phyloP scores from a whole-genome alignment of 805 yeast species.

The Ogataea siamensis region DNA sequence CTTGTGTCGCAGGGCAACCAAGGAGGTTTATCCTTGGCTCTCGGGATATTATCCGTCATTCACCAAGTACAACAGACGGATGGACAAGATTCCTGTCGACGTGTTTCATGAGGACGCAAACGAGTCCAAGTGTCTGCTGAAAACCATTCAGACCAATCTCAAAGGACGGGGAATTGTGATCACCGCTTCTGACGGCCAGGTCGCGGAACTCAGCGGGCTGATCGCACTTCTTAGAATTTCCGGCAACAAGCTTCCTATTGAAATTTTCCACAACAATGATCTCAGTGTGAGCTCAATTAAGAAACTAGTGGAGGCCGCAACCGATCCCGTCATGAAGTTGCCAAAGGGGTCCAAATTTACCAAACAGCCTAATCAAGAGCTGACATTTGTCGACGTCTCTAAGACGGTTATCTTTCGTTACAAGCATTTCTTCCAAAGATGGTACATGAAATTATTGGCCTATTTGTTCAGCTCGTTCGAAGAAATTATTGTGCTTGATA shows the following conservation, averaged over 20 bases:
- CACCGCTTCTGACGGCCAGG: conserved; percentile 45
- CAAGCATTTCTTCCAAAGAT: conserved; percentile 26
- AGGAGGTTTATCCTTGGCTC: conserved; percentile 42
- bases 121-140: conserved; percentile 27
- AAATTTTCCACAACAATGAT: conserved; percentile 45
- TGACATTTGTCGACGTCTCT: conserved; percentile 36
- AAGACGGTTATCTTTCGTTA: conserved; percentile 27
- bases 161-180: conserved; percentile 55
- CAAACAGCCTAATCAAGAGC: conserved; percentile 28
- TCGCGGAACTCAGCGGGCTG: conserved; percentile 47
- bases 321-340: conserved; percentile 31
- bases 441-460: conserved; percentile 52
- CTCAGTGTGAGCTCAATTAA: conserved; percentile 35
- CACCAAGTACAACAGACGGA: conserved; percentile 33
- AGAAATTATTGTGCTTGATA: conserved; percentile 53
- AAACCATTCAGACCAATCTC: conserved; percentile 28
- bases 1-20: conserved; percentile 19
- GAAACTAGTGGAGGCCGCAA: conserved; percentile 36
- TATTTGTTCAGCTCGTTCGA: conserved; percentile 56
- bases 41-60: conserved; percentile 38
- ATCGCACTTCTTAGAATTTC: conserved; percentile 49
- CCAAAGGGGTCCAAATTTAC: conserved; percentile 23
- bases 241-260: conserved; percentile 48
- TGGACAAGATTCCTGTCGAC: conserved; percentile 9
- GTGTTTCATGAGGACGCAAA: conserved; percentile 16